Conservation (phyloP, 352 stramenopile genomes). For the Phytophthora tubulina region DNA sequence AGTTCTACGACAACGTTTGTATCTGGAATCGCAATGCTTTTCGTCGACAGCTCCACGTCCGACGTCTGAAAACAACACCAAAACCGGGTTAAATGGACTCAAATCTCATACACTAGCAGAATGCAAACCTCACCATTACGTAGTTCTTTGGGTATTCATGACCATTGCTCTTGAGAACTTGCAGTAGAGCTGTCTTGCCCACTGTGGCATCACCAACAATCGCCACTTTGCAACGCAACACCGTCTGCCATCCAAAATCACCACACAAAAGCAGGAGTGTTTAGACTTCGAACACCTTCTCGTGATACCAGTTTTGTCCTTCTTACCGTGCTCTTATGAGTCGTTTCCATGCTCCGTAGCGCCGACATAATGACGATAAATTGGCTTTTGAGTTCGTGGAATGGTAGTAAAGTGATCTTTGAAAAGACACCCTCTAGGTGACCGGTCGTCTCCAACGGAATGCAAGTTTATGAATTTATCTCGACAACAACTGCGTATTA, state of each 20-base stretch:
- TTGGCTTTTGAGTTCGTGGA: background rate
- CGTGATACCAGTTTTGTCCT: background rate
- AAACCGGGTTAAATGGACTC: background rate
- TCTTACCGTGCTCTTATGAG: slow-evolving; percentile 86
- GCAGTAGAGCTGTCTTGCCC: slow-evolving; percentile 91
- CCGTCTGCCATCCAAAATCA: slow-evolving; percentile 51
- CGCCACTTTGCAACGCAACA: slow-evolving; percentile 92
- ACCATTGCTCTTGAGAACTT: slow-evolving; percentile 92
- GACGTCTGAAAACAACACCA: slow-evolving; percentile 71
- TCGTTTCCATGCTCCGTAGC: slow-evolving; percentile 92
- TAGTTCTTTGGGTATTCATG: slow-evolving; percentile 96
- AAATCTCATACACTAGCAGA: background rate
- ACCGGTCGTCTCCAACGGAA: slow-evolving; percentile 10
- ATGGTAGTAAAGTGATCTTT: slow-evolving; percentile 12
- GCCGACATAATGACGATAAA: slow-evolving; percentile 63
- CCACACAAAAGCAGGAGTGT: background rate
- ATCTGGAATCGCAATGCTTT: slow-evolving; percentile 90
- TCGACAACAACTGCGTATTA: background rate
- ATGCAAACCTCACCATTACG: slow-evolving; percentile 80
- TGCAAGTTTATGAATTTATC: background rate
- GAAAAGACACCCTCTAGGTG: slow-evolving; percentile 26
- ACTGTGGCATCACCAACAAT: slow-evolving; percentile 92
- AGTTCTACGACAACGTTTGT: slow-evolving; percentile 93
- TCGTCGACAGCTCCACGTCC: slow-evolving; percentile 91
- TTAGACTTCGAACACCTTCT: no score